These are phyloP conservation scores for Botryotinia convoluta DNA, from an alignment of 2,329 filamentous ascomycete genomes.

Conservation along the genomic window DNA sequence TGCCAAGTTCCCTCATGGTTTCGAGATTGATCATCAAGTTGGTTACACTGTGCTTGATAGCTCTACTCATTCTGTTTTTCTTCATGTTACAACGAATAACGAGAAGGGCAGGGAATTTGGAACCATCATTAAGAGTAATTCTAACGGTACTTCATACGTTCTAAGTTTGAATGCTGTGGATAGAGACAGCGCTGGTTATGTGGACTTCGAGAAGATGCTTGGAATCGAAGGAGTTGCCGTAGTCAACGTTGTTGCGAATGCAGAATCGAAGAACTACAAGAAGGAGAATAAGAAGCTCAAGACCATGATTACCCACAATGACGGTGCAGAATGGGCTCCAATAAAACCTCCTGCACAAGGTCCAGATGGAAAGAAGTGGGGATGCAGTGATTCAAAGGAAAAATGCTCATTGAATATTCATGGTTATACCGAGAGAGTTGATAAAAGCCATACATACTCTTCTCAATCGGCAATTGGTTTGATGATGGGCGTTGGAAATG, in stretches of 20 bases:
- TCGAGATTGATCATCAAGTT: conserved; percentile 72
- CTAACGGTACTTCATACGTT: conserved; percentile 94
- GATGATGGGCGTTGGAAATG: conserved; percentile 89
- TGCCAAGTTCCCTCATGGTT: conserved; percentile 82
- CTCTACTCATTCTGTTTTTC: conserved; percentile 88
- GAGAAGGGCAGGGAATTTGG: conserved; percentile 68
- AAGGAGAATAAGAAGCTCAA: conserved; percentile 75
- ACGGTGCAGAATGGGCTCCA: conserved; percentile 82
- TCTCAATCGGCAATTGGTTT: conserved; percentile 85
- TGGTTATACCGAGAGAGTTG: conserved; percentile 85
- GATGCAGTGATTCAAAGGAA: conserved; percentile 61
- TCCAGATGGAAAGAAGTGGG: conserved; percentile 66
- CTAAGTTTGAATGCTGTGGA: conserved; percentile 80
- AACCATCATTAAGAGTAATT: conserved; percentile 95
- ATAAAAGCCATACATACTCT: conserved; percentile 82
- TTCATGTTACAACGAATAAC: conserved; percentile 82
- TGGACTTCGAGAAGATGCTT: conserved; percentile 95
- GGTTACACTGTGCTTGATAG: conserved; percentile 94
- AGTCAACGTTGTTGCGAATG: conserved; percentile 81
- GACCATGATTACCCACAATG: conserved; percentile 93
- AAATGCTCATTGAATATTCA: conserved; percentile 89
- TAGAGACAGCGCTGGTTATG: conserved; percentile 70
- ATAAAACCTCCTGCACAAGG: conserved; percentile 71
- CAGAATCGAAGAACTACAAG: conserved; percentile 51
- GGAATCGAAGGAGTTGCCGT: conserved; percentile 87